These are phyloP conservation scores for Globisporangium ultimum DNA, from an alignment of 352 stramenopile species.

Conservation along the genomic window DNA sequence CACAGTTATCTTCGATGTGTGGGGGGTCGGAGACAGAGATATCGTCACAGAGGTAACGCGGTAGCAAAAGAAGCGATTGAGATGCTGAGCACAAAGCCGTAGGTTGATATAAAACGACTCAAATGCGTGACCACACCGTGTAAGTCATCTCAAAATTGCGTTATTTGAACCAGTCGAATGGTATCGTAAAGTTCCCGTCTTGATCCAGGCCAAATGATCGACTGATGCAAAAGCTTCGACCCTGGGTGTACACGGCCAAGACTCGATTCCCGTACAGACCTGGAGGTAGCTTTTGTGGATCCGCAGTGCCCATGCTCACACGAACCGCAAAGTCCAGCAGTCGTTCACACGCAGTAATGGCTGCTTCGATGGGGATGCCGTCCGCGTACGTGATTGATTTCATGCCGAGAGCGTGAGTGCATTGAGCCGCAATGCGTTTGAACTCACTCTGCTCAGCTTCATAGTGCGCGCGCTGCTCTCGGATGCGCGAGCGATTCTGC, in stretches of 20 bases:
- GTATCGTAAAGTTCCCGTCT: constrained; percentile 41
- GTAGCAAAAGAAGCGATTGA: no score
- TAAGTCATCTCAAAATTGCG: background rate
- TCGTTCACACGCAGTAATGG: constrained; percentile 30
- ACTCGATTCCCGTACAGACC: constrained; percentile 17
- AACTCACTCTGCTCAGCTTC: constrained; percentile 35
- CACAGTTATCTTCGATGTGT: constrained; percentile 21
- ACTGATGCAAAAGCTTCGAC: constrained; percentile 26
- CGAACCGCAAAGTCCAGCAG: constrained; percentile 30
- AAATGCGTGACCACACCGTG: background rate
- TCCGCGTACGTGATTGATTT: constrained; percentile 30
- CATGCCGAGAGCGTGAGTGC: constrained; percentile 28
- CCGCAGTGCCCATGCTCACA: constrained; percentile 12
- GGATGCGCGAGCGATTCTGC: constrained; percentile 24
- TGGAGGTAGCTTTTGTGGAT: constrained; percentile 6
- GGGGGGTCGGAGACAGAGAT: constrained; percentile 21
- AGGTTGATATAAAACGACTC: no score
- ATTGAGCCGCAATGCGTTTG: constrained; percentile 27
- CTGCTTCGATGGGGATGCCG: constrained; percentile 25
- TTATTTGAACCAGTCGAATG: constrained; percentile 31
- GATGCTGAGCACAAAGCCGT: no score
- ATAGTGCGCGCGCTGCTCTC: constrained; percentile 18
- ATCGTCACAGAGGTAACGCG: constrained; percentile 3
- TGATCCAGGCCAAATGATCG: constrained; percentile 37
- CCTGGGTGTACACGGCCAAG: constrained; percentile 20